Conservation (phyloP, 2,329 filamentous ascomycete genomes). For the Botrytis fragariae region DNA sequence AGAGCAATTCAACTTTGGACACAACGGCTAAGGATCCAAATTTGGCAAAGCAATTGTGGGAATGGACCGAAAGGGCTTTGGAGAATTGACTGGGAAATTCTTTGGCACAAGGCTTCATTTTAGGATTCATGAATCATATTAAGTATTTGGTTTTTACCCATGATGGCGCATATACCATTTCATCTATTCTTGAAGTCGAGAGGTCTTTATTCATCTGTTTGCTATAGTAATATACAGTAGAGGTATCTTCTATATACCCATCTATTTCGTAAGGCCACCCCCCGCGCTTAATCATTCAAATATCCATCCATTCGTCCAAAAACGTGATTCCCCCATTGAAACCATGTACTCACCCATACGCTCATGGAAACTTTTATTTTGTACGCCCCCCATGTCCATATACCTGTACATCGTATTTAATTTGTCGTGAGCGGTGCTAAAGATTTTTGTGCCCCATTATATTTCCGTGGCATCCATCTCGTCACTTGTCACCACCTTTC, state of each 20-base stretch:
- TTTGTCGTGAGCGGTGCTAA: background rate
- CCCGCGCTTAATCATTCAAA: background rate
- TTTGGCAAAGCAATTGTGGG: background rate
- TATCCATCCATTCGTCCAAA: background rate
- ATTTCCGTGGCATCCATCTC: background rate
- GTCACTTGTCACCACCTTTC: background rate
- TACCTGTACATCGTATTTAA: background rate
- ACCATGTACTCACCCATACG: conserved; percentile 1
- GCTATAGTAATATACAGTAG: conserved; percentile 27
- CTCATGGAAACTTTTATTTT: conserved; percentile 10
- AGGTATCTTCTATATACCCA: conserved; percentile 13
- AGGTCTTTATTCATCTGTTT: conserved; percentile 19
- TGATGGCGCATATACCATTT: background rate
- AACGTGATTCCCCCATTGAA: background rate
- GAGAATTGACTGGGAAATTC: background rate
- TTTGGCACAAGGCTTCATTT: background rate
- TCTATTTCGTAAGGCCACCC: background rate
- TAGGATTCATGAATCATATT: background rate
- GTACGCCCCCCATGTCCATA: conserved; percentile 2
- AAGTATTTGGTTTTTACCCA: background rate
- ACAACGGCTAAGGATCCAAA: background rate
- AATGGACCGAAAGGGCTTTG: background rate
- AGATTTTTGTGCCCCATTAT: background rate
- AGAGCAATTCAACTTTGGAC: background rate
- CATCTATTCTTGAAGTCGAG: conserved; percentile 4